A percentile compares a stretch with the other conserved stretches of the same genome.
phyloP scores from a whole-genome alignment of 129 eudicot genomes.

The Rutidosis leptorrhynchoides region DNA sequence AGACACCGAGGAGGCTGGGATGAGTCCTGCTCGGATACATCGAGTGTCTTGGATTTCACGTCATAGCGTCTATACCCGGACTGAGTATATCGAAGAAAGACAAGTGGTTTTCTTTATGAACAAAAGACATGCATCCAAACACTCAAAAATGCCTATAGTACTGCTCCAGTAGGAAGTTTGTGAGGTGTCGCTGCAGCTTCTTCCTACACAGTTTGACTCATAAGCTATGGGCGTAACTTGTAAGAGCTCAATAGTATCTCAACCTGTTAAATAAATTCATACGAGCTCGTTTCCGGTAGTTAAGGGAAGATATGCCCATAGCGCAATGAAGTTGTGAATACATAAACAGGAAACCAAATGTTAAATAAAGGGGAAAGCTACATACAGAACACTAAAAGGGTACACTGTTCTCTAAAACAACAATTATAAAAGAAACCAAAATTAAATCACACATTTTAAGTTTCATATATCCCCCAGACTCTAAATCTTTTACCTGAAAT shows the following conservation, averaged over 20 bases:
- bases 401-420: slow-evolving; percentile 12
- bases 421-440: neutral
- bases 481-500: slow-evolving; percentile 6
- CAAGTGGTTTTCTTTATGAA: no score
- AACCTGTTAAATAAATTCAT: neutral
- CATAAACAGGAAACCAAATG: neutral
- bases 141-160: no score
- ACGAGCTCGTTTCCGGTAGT: neutral
- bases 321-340: neutral
- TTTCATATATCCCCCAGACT: neutral
- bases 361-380: slow-evolving; percentile 23
- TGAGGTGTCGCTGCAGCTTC: neutral
- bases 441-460: slow-evolving; percentile 9
- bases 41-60: no score
- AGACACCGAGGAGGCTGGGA: no score
- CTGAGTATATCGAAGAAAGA: no score
- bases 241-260: neutral
- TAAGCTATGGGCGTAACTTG: no score
- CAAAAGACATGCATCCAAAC: no score
- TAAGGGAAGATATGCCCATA: neutral
- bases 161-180: no score
- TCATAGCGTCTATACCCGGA: no score
- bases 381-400: slow-evolving; percentile 5
- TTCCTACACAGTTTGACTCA: no score
- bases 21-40: no score